Evolutionary conservation across 2,329 filamentous ascomycete genomes (phyloP).

Genomic region (Tothia fuscella): DNA sequence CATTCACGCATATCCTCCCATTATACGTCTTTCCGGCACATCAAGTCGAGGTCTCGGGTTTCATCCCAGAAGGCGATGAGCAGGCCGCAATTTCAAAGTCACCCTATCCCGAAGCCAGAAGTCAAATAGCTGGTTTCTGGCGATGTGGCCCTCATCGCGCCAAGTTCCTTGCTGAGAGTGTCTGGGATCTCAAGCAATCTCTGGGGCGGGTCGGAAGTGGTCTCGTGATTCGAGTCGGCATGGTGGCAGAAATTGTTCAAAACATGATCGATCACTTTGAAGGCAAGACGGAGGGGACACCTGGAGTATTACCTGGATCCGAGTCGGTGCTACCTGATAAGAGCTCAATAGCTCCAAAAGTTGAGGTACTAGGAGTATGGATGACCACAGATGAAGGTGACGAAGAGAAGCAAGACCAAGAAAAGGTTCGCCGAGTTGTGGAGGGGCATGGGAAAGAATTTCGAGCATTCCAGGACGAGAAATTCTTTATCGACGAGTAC

Average conservation of each 20-base stretch:
- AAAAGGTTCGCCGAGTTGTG: slow-evolving; percentile 41
- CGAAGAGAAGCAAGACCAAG: slow-evolving; percentile 58
- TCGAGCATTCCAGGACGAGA: slow-evolving; percentile 59
- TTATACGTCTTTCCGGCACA: slow-evolving; percentile 22
- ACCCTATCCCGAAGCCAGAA: slow-evolving; percentile 58
- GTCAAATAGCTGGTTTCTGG: slow-evolving; percentile 55
- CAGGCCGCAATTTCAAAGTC: slow-evolving; percentile 26
- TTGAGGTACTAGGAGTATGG: slow-evolving; percentile 54
- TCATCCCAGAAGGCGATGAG: slow-evolving; percentile 39
- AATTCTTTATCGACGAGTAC: slow-evolving; percentile 70
- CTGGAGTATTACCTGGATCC: too few species aligned
- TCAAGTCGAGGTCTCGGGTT: slow-evolving; percentile 64
- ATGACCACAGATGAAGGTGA: slow-evolving; percentile 58
- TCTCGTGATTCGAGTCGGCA: slow-evolving; percentile 53
- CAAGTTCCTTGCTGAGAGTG: slow-evolving; percentile 58
- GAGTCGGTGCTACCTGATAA: slow-evolving; percentile 11
- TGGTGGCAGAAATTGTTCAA: slow-evolving; percentile 45
- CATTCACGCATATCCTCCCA: slow-evolving; percentile 12
- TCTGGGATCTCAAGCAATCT: slow-evolving; percentile 58
- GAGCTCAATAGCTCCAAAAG: slow-evolving; percentile 14
- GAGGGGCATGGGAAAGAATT: slow-evolving; percentile 45
- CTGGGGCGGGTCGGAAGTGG: slow-evolving; percentile 49
- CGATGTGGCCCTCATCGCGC: slow-evolving; percentile 60
- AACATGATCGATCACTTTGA: slow-evolving; percentile 40
- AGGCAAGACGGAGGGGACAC: slow-evolving; percentile 12